Evolutionary conservation across 73 alveolate species (phyloP).

Genomic region (Paramecium sexaurelia): DNA sequence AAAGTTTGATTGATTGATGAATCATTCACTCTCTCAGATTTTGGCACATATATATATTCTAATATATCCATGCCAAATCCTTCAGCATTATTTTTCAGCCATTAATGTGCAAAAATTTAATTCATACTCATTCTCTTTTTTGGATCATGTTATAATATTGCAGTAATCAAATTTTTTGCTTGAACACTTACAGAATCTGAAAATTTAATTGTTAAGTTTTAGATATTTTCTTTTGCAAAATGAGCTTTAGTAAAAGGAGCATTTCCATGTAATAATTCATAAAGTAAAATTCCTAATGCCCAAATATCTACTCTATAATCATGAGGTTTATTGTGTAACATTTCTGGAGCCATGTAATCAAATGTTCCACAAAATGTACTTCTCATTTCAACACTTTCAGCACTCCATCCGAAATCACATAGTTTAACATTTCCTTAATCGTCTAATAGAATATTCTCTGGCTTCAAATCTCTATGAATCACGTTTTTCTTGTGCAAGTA

Average conservation of each 20-base stretch:
- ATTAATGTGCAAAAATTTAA: constrained; percentile 51
- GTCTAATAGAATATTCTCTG: constrained; percentile 77
- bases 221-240: background rate
- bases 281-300: constrained; percentile 78
- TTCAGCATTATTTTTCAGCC: background rate
- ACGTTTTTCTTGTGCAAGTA: constrained; percentile 52
- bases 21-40: background rate
- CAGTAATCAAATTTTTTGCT: constrained; percentile 45
- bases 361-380: constrained; percentile 94
- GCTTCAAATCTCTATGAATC: constrained; percentile 70
- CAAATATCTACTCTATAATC: constrained; percentile 90
- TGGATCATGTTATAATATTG: constrained; percentile 11
- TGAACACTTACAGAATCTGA: background rate
- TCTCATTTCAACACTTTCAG: constrained; percentile 74
- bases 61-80: constrained; percentile 21
- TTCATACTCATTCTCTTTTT: constrained; percentile 52
- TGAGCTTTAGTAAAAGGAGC: constrained; percentile 54
- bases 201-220: constrained; percentile 3
- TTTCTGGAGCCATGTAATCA: constrained; percentile 95
- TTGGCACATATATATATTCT: constrained; percentile 22
- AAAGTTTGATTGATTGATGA: background rate
- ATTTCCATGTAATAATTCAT: constrained; percentile 64
- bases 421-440: constrained; percentile 65
- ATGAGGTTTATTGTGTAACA: constrained; percentile 82
- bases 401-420: constrained; percentile 87